Conservation (phyloP, 75 land plant genomes). For the Cupressus sempervirens region DNA sequence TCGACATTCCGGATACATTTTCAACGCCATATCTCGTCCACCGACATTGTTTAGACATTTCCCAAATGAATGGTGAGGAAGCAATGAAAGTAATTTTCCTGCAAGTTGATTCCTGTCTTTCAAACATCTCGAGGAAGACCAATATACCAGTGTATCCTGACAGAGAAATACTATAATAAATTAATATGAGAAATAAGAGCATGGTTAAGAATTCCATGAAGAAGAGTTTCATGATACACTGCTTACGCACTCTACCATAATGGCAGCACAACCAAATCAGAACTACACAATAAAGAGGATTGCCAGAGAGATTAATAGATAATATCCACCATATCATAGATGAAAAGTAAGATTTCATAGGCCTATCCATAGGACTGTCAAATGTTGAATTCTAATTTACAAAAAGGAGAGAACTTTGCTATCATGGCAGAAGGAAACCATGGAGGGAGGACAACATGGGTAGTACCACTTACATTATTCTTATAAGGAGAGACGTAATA, state of each 20-base stretch:
- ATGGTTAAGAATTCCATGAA: background rate
- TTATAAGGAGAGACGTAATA: slow-evolving; percentile 71
- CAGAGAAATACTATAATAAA: background rate
- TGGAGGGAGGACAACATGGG: background rate
- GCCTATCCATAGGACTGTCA: background rate
- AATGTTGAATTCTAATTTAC: no score
- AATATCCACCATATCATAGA: background rate
- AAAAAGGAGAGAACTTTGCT: background rate
- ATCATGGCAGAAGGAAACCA: background rate
- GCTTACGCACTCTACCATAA: background rate
- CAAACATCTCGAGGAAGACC: slow-evolving; percentile 96
- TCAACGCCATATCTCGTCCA: slow-evolving; percentile 54
- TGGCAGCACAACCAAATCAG: background rate
- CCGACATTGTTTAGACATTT: slow-evolving; percentile 93
- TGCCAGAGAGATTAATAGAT: background rate
- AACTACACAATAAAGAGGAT: background rate
- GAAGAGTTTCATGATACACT: background rate
- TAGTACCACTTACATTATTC: slow-evolving; percentile 48
- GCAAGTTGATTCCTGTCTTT: slow-evolving; percentile 62
- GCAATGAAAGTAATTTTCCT: slow-evolving; percentile 40
- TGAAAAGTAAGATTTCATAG: background rate
- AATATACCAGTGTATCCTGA: slow-evolving; percentile 91
- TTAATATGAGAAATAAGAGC: background rate
- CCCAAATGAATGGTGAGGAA: slow-evolving; percentile 93
- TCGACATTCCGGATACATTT: slow-evolving; percentile 70